Percentiles rank a stretch among this genome's conserved stretches.
Evolutionary conservation across 108 stramenopile genomes (phyloP).

Genomic region (Pelagomonas calceolata): DNA sequence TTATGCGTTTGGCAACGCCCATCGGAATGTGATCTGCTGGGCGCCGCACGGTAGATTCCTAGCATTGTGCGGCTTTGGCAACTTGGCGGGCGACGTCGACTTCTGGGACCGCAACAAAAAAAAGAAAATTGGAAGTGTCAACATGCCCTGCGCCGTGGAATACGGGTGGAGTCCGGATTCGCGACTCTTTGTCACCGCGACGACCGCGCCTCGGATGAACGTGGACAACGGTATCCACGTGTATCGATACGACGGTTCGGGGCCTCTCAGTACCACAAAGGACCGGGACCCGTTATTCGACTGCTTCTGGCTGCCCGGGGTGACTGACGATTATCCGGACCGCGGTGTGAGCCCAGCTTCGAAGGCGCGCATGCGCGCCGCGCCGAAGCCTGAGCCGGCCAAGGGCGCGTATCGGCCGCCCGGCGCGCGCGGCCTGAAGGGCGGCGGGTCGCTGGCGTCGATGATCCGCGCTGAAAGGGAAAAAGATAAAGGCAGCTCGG

Average conservation of each 20-base stretch:
- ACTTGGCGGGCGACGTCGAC: slow-evolving; percentile 73
- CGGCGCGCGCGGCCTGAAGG: slow-evolving; percentile 20
- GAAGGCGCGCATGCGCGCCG: slow-evolving; percentile 4
- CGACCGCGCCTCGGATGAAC: slow-evolving; percentile 92
- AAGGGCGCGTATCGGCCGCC: slow-evolving; percentile 26
- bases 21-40: slow-evolving; percentile 77
- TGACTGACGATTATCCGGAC: slow-evolving; percentile 10
- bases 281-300: background rate
- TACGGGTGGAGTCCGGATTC: slow-evolving; percentile 88
- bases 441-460: slow-evolving; percentile 23
- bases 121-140: slow-evolving; percentile 43
- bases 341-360: slow-evolving; percentile 9
- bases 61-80: slow-evolving; percentile 67
- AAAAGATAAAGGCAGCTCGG: slow-evolving; percentile 9
- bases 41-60: slow-evolving; percentile 83
- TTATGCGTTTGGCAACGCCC: slow-evolving; percentile 85
- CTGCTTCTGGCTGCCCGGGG: background rate
- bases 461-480: slow-evolving; percentile 66
- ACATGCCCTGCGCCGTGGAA: slow-evolving; percentile 56
- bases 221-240: slow-evolving; percentile 86
- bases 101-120: slow-evolving; percentile 90
- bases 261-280: slow-evolving; percentile 6
- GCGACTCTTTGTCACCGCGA: slow-evolving; percentile 70
- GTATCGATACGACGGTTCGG: slow-evolving; percentile 69
- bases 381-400: slow-evolving; percentile 5